These are phyloP conservation scores for Gossypium rotundifolium DNA, from an alignment of 345 rosid genomes.

Conservation along the genomic window DNA sequence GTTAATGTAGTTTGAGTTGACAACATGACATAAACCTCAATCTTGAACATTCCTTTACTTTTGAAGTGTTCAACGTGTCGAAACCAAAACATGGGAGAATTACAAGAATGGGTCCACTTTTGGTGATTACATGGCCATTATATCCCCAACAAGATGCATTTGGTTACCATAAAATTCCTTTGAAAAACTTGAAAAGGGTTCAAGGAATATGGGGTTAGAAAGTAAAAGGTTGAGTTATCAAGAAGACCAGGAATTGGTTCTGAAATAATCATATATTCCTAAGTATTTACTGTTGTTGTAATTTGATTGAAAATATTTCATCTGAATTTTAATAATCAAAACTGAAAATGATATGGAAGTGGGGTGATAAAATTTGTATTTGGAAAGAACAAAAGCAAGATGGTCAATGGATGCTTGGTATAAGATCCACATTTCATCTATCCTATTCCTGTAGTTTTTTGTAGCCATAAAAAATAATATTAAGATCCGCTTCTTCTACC, in stretches of 20 bases:
- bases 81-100: not conserved
- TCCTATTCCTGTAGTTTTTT: not conserved
- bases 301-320: too few species aligned
- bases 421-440: not conserved
- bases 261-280: not conserved
- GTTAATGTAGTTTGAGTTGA: not conserved
- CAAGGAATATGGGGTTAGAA: not conserved
- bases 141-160: not conserved
- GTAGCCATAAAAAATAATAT: not conserved
- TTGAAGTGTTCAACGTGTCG: slow-evolving; percentile 7
- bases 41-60: slow-evolving; percentile 6
- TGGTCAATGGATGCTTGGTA: not conserved
- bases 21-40: slow-evolving; percentile 1
- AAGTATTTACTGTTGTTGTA: not conserved
- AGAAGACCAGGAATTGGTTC: not conserved
- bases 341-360: too few species aligned
- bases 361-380: too few species aligned
- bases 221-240: not conserved
- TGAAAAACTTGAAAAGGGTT: not conserved
- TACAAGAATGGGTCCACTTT: not conserved
- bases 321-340: too few species aligned
- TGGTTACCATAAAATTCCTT: not conserved
- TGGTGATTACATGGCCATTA: not conserved
- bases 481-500: not conserved
- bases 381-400: not conserved